Evolutionary conservation across 805 yeast genomes (phyloP).

Genomic region (Pichia insulana): DNA sequence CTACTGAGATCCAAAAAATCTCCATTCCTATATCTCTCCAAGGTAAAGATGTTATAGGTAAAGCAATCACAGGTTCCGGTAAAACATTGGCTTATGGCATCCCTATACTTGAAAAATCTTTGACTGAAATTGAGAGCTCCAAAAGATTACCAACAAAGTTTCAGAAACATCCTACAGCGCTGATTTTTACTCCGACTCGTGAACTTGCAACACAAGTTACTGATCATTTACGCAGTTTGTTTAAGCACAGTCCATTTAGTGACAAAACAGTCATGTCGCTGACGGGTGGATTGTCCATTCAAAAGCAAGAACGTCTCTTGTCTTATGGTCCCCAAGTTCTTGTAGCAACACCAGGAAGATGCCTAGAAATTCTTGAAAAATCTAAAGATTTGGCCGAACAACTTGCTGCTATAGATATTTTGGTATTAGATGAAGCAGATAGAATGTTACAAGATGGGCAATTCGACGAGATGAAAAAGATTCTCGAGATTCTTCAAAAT

Average conservation of each 20-base stretch:
- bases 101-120: conserved; percentile 70
- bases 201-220: conserved; percentile 93
- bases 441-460: conserved; percentile 92
- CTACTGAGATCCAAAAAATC: conserved; percentile 76
- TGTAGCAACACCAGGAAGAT: conserved; percentile 94
- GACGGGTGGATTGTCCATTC: conserved; percentile 93
- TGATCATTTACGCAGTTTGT: conserved; percentile 56
- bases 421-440: conserved; percentile 93
- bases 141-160: conserved; percentile 17
- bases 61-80: conserved; percentile 97
- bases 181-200: conserved; percentile 91
- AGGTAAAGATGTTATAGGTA: conserved; percentile 83
- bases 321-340: conserved; percentile 67
- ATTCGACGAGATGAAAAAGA: conserved; percentile 83
- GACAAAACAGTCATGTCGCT: conserved; percentile 56
- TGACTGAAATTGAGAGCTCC: conserved; percentile 19
- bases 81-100: conserved; percentile 93
- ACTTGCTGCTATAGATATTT: conserved; percentile 37
- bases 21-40: conserved; percentile 67
- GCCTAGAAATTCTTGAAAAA: conserved; percentile 70
- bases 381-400: conserved; percentile 36
- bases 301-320: conserved; percentile 80
- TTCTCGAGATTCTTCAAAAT: conserved; percentile 54
- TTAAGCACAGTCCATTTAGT: conserved; percentile 39
- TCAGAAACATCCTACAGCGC: conserved; percentile 46